Percentiles rank a stretch among this genome's conserved stretches.
Conservation (phyloP, 352 stramenopile species). For the Phytophthora pseudosyringae region DNA sequence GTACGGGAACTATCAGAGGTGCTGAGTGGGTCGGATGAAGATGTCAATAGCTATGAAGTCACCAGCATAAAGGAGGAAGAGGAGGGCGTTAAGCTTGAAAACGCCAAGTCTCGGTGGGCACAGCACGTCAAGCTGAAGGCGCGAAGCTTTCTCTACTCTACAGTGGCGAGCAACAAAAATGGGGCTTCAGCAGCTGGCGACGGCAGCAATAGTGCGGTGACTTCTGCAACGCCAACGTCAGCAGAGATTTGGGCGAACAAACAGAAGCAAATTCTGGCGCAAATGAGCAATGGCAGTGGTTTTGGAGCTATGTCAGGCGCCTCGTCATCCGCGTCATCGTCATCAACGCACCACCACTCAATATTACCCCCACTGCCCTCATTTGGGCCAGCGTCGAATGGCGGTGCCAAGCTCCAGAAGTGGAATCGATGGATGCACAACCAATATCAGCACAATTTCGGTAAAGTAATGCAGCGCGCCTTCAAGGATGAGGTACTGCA, state of each 20-base stretch:
- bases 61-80: slow-evolving; percentile 89
- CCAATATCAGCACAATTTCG: slow-evolving; percentile 78
- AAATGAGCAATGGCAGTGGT: slow-evolving; percentile 45
- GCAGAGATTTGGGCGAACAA: slow-evolving; percentile 77
- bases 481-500: slow-evolving; percentile 68
- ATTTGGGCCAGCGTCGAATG: slow-evolving; percentile 40
- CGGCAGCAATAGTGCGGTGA: slow-evolving; percentile 23
- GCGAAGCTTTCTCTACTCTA: slow-evolving; percentile 75
- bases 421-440: slow-evolving; percentile 85
- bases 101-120: slow-evolving; percentile 83
- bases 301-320: slow-evolving; percentile 19
- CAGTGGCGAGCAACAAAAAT: slow-evolving; percentile 48
- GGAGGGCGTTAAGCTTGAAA: slow-evolving; percentile 82
- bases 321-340: slow-evolving; percentile 27
- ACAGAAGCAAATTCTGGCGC: slow-evolving; percentile 72
- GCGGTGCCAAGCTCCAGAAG: slow-evolving; percentile 82
- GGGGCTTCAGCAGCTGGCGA: slow-evolving; percentile 16
- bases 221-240: slow-evolving; percentile 47
- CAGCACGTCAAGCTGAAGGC: slow-evolving; percentile 89
- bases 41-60: slow-evolving; percentile 76
- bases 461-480: slow-evolving; percentile 66
- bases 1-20: slow-evolving; percentile 77
- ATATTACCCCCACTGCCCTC: slow-evolving; percentile 34
- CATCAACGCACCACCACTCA: slow-evolving; percentile 32
- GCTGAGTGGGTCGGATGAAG: slow-evolving; percentile 63